phyloP scores from a whole-genome alignment of 208 protist genomes.

The Crithidia fasciculata region DNA sequence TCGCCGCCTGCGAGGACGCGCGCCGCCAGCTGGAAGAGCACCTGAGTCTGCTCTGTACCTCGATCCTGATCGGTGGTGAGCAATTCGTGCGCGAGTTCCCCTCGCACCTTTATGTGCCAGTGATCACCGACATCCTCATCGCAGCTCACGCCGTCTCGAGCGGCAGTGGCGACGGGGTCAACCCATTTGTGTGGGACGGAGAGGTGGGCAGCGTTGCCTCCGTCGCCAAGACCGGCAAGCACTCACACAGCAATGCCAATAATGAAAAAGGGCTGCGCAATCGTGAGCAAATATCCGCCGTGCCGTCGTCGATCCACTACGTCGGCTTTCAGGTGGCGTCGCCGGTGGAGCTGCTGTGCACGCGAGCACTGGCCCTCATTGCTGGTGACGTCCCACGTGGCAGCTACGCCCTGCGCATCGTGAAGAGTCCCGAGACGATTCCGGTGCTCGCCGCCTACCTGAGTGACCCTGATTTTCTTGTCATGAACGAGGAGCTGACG shows the following conservation, averaged over 20 bases:
- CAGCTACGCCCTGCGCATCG: slow-evolving; percentile 35
- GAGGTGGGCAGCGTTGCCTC: slow-evolving; percentile 9
- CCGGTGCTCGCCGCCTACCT: slow-evolving; percentile 35
- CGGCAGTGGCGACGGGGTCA: slow-evolving; percentile 4
- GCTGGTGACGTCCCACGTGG: slow-evolving; percentile 63
- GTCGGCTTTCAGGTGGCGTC: slow-evolving; percentile 30
- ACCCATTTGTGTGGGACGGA: slow-evolving; percentile 15
- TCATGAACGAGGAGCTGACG: slow-evolving; percentile 44
- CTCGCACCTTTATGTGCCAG: slow-evolving; percentile 25
- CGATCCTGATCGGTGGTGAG: slow-evolving; percentile 48
- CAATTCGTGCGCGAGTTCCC: slow-evolving; percentile 47
- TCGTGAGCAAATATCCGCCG: background rate
- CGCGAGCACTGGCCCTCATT: slow-evolving; percentile 63
- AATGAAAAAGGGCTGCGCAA: background rate
- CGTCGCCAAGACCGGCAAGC: background rate
- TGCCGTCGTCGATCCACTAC: slow-evolving; percentile 1
- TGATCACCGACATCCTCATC: slow-evolving; percentile 37
- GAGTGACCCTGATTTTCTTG: slow-evolving; percentile 32
- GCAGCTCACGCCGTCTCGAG: slow-evolving; percentile 5
- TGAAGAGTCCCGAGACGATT: slow-evolving; percentile 31
- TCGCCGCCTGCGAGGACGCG: slow-evolving; percentile 3
- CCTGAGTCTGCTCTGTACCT: slow-evolving; percentile 43
- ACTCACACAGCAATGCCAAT: too few species aligned
- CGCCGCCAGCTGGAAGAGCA: slow-evolving; percentile 20
- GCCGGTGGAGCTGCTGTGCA: slow-evolving; percentile 28